Evolutionary conservation across 164 flowering plant genomes (phyloP).

Genomic region (Annona cherimola): DNA sequence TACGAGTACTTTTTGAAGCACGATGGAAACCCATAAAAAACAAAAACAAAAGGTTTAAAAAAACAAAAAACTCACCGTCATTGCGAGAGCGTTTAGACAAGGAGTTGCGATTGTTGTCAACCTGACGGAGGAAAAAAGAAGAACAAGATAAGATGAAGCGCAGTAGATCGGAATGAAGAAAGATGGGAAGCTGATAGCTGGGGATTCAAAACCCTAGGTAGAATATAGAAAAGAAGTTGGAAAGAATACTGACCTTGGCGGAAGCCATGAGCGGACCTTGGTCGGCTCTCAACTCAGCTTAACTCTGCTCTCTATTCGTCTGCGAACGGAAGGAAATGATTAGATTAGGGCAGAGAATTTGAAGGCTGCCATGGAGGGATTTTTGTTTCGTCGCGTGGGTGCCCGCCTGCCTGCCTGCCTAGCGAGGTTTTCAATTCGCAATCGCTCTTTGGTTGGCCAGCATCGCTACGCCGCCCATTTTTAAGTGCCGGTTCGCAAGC

Average conservation of each 20-base stretch:
- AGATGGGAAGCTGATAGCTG: background rate
- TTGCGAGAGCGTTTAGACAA: slow-evolving; percentile 36
- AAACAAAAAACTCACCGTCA: slow-evolving; percentile 23
- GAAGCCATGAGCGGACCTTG: slow-evolving; percentile 23
- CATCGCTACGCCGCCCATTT: background rate
- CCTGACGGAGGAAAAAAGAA: slow-evolving; percentile 10
- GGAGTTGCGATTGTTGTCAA: slow-evolving; percentile 22
- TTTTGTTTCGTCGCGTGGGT: too few species aligned
- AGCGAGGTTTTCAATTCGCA: too few species aligned
- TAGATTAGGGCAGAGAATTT: background rate
- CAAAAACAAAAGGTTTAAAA: background rate
- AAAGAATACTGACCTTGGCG: slow-evolving; percentile 19
- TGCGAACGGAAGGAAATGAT: background rate
- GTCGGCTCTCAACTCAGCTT: background rate
- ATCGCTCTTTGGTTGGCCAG: background rate
- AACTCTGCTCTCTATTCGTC: background rate
- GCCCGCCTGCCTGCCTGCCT: too few species aligned
- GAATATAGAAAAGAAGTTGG: background rate
- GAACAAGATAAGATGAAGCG: background rate
- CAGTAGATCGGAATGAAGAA: background rate
- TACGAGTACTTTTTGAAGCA: background rate
- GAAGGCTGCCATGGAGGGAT: background rate
- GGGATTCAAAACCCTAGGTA: background rate
- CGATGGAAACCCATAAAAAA: background rate
- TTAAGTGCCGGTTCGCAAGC: too few species aligned